Evolutionary conservation across 1,139 yeast genomes (phyloP).

Genomic region (Taphrina pruni): DNA sequence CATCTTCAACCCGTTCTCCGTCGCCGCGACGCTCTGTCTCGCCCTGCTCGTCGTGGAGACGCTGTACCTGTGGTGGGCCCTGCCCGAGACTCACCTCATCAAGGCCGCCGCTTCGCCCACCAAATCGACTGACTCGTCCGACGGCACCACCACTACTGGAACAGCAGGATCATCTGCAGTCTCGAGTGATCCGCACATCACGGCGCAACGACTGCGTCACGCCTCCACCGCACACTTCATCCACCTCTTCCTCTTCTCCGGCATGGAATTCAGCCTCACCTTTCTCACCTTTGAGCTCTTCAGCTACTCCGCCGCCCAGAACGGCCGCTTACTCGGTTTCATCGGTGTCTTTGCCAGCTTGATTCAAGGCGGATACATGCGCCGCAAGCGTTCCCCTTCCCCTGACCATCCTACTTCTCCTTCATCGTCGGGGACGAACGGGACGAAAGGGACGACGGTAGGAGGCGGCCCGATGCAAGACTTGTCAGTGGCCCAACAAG

Average conservation of each 20-base stretch:
- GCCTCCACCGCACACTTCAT: slow-evolving; percentile 39
- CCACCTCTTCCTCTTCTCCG: slow-evolving; percentile 41
- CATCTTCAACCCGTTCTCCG: slow-evolving; percentile 38
- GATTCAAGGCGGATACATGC: slow-evolving; percentile 41
- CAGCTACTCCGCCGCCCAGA: slow-evolving; percentile 39
- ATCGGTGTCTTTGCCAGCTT: slow-evolving; percentile 36
- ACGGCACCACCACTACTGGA: neutral
- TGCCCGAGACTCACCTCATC: slow-evolving; percentile 37
- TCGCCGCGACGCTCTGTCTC: slow-evolving; percentile 34
- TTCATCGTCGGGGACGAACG: no score
- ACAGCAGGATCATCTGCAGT: neutral
- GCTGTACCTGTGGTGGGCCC: slow-evolving; percentile 21
- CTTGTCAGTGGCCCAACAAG: slow-evolving; percentile 24
- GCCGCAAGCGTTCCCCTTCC: slow-evolving; percentile 23
- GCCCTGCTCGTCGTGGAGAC: slow-evolving; percentile 35
- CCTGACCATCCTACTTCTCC: no score
- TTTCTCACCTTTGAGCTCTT: slow-evolving; percentile 39
- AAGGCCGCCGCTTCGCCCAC: neutral
- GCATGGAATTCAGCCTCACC: slow-evolving; percentile 39
- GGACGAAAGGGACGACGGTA: no score
- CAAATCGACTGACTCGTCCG: neutral
- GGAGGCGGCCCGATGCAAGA: slow-evolving; percentile 15
- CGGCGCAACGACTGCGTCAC: slow-evolving; percentile 21
- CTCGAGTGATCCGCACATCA: slow-evolving; percentile 13
- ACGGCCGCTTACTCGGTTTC: slow-evolving; percentile 36